These are phyloP conservation scores for Jaminaea rosea DNA, from an alignment of 1,284 basidiomycete genomes.

Conservation along the genomic window DNA sequence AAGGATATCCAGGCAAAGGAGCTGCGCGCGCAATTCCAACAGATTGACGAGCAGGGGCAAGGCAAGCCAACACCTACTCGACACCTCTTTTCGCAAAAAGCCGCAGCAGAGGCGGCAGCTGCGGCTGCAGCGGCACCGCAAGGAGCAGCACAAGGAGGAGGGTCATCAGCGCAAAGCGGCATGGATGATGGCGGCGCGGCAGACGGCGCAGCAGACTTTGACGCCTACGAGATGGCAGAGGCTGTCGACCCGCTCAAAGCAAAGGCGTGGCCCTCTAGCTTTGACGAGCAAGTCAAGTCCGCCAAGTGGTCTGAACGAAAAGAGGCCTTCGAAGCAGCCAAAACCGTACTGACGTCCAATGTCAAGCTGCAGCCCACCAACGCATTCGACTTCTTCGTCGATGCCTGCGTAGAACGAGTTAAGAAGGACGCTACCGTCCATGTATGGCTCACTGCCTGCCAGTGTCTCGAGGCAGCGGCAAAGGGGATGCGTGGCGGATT, in stretches of 20 bases:
- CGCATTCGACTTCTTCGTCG: slow-evolving; percentile 60
- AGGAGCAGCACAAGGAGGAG: background rate
- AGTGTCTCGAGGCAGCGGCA: slow-evolving; percentile 75
- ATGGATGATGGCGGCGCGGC: slow-evolving; percentile 37
- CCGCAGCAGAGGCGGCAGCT: slow-evolving; percentile 15
- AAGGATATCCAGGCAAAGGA: slow-evolving; percentile 99
- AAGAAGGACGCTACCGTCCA: slow-evolving; percentile 88
- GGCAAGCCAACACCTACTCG: slow-evolving; percentile 72
- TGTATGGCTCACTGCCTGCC: slow-evolving; percentile 82
- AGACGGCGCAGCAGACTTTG: slow-evolving; percentile 51
- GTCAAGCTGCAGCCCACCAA: slow-evolving; percentile 68
- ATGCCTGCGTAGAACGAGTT: slow-evolving; percentile 69
- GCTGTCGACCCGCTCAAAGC: slow-evolving; percentile 70
- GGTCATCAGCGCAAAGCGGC: too few relatives aligned
- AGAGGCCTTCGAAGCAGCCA: slow-evolving; percentile 68
- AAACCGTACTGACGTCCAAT: slow-evolving; percentile 62
- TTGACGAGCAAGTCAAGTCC: slow-evolving; percentile 61
- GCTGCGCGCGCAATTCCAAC: slow-evolving; percentile 79
- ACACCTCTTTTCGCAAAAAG: slow-evolving; percentile 65
- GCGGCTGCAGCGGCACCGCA: slow-evolving; percentile 37
- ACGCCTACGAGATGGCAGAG: slow-evolving; percentile 75
- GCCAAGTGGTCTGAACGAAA: slow-evolving; percentile 99
- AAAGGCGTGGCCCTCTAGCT: slow-evolving; percentile 50
- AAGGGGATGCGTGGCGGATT: slow-evolving; percentile 66
- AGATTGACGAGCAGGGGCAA: slow-evolving; percentile 69